Evolutionary conservation across 257 asterid genomes (phyloP).

Genomic region (Fraxinus anomala): DNA sequence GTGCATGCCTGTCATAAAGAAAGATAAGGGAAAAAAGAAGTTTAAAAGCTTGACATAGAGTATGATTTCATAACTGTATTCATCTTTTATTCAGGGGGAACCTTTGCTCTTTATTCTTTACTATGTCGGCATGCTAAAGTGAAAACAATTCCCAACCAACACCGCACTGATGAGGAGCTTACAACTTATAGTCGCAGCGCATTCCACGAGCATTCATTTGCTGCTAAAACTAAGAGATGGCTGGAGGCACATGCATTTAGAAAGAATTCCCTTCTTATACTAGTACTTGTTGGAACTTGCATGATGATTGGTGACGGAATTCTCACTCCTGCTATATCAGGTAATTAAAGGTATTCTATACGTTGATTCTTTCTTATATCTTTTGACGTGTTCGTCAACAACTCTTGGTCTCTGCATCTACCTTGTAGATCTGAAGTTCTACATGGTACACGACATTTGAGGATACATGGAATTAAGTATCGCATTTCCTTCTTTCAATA

Average conservation of each 20-base stretch:
- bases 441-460: no score
- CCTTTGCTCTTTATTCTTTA: constrained; percentile 86
- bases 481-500: no score
- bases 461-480: no score
- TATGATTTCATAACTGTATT: no score
- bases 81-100: constrained; percentile 39
- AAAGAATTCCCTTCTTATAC: constrained; percentile 71
- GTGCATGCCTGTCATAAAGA: no score
- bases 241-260: constrained; percentile 70
- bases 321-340: constrained; percentile 98
- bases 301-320: constrained; percentile 98
- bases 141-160: constrained; percentile 89
- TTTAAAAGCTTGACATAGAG: not conserved
- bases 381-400: not conserved
- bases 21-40: no score
- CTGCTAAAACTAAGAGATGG: constrained; percentile 91
- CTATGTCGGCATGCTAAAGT: constrained; percentile 95
- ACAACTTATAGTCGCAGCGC: constrained; percentile 92
- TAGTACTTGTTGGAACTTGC: constrained; percentile 88
- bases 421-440: no score
- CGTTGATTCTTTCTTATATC: not conserved
- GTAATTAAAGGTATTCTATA: constrained; percentile 34
- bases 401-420: no score
- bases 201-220: constrained; percentile 83
- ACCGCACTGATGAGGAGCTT: constrained; percentile 95